These are phyloP conservation scores for Vigna radiata DNA, from an alignment of 306 rosid species.

Conservation along the genomic window DNA sequence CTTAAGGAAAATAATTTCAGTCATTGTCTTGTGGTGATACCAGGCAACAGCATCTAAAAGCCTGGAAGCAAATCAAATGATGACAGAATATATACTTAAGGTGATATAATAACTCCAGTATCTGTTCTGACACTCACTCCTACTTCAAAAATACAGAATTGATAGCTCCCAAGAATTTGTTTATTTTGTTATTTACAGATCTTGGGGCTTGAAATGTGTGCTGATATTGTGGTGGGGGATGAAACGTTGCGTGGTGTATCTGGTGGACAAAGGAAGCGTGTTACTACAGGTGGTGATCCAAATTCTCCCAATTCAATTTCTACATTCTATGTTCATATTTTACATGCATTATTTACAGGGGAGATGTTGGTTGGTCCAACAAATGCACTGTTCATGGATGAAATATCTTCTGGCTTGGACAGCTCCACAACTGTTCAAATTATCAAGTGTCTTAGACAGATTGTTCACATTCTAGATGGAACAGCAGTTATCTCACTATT, in stretches of 20 bases:
- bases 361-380: slow-evolving; percentile 66
- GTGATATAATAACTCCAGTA: slow-evolving; percentile 38
- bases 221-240: slow-evolving; percentile 73
- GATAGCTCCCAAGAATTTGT: neutral
- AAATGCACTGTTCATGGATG: slow-evolving; percentile 60
- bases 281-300: slow-evolving; percentile 53
- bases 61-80: slow-evolving; percentile 46
- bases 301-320: neutral
- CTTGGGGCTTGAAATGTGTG: slow-evolving; percentile 57
- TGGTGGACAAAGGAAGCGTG: slow-evolving; percentile 64
- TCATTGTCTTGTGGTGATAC: slow-evolving; percentile 21
- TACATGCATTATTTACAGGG: slow-evolving; percentile 42
- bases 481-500: slow-evolving; percentile 53
- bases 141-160: neutral
- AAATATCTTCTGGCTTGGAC: slow-evolving; percentile 62
- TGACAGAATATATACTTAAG: slow-evolving; percentile 57
- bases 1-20: neutral
- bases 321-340: neutral
- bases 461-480: slow-evolving; percentile 49
- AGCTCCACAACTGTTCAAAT: slow-evolving; percentile 62
- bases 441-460: slow-evolving; percentile 50
- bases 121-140: neutral
- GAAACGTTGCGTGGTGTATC: slow-evolving; percentile 62
- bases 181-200: slow-evolving; percentile 39
- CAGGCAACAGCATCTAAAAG: slow-evolving; percentile 55